phyloP scores from a whole-genome alignment of 2,329 filamentous ascomycete genomes.

The Coccinonectria pachysandricola region DNA sequence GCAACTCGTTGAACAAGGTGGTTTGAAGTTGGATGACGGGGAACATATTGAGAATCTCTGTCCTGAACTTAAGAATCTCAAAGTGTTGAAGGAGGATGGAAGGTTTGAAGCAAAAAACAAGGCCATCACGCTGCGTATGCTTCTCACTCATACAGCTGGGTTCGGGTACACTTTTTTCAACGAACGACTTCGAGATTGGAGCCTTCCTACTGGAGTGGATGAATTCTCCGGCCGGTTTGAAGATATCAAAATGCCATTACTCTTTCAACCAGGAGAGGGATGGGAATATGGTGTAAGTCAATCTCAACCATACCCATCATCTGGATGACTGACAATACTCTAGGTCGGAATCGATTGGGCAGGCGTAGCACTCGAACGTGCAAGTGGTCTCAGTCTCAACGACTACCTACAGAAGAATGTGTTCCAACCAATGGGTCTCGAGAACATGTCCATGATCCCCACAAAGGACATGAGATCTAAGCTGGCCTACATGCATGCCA shows the following conservation, averaged over 20 bases:
- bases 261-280: constrained; percentile 52
- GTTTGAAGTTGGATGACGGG: constrained; percentile 36
- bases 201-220: constrained; percentile 39
- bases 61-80: constrained; percentile 37
- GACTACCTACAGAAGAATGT: constrained; percentile 39
- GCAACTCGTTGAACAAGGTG: constrained; percentile 45
- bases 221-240: constrained; percentile 45
- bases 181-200: constrained; percentile 35
- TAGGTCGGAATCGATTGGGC: constrained; percentile 45
- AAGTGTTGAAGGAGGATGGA: constrained; percentile 32
- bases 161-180: constrained; percentile 49
- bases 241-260: constrained; percentile 42
- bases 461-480: constrained; percentile 40
- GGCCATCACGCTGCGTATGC: constrained; percentile 46
- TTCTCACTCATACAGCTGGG: constrained; percentile 44
- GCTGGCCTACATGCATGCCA: constrained; percentile 47
- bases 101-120: constrained; percentile 33
- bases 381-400: constrained; percentile 32
- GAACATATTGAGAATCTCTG: constrained; percentile 35
- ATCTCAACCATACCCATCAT: background rate
- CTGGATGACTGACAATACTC: no score
- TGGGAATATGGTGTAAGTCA: constrained; percentile 49
- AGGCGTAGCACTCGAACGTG: constrained; percentile 37
- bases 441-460: constrained; percentile 47
- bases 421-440: constrained; percentile 35